These are phyloP conservation scores for Teratosphaeria epicoccoides DNA, from an alignment of 2,329 filamentous ascomycete species.

Conservation along the genomic window DNA sequence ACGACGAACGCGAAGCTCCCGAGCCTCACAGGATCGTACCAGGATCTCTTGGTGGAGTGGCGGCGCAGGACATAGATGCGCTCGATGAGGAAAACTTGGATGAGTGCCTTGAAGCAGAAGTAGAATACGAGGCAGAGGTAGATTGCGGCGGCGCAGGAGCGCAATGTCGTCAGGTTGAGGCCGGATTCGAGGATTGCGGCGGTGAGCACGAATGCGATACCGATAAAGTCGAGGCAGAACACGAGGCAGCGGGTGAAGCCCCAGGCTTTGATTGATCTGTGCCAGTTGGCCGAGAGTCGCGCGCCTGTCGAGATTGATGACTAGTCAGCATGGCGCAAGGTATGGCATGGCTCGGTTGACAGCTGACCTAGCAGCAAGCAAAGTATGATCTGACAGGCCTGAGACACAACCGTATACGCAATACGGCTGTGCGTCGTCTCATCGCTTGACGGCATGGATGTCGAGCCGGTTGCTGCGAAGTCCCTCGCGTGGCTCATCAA, in stretches of 20 bases:
- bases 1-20: not conserved
- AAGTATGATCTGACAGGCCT: not conserved
- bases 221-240: not conserved
- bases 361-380: not conserved
- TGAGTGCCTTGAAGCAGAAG: not conserved
- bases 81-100: not conserved
- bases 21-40: not conserved
- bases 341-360: not conserved
- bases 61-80: not conserved
- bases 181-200: not conserved
- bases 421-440: not conserved
- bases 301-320: not conserved
- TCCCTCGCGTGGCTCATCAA: not conserved
- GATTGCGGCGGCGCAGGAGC: not conserved
- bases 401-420: not conserved
- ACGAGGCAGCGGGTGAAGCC: not conserved
- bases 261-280: not conserved
- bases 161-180: not conserved
- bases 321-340: not conserved
- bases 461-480: not conserved
- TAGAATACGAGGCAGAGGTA: not conserved
- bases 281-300: not conserved
- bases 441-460: not conserved
- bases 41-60: not conserved
- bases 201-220: not conserved